These are phyloP conservation scores for Solanum tacnaense DNA, from an alignment of 257 asterid species.

Conservation along the genomic window DNA sequence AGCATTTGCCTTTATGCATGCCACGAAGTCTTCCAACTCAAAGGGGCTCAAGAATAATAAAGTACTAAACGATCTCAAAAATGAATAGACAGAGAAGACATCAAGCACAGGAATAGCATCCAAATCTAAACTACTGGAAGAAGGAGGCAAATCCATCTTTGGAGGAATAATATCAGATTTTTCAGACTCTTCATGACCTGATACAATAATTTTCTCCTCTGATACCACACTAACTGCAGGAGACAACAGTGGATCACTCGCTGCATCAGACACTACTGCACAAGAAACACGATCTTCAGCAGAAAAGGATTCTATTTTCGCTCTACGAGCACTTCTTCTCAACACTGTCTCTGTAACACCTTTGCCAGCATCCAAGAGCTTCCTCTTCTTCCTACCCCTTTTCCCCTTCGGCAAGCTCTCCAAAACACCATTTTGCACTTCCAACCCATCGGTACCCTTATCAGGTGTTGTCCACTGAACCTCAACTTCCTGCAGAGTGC, in stretches of 20 bases:
- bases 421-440: constrained; percentile 18
- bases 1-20: constrained; percentile 43
- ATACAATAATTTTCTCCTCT: constrained; percentile 29
- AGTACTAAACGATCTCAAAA: constrained; percentile 92
- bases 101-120: constrained; percentile 56
- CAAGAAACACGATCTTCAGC: constrained; percentile 27
- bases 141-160: constrained; percentile 62
- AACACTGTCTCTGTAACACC: constrained; percentile 46
- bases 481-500: constrained; percentile 7
- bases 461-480: neutral
- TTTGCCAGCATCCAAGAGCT: constrained; percentile 11
- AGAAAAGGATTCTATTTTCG: constrained; percentile 26
- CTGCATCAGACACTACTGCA: constrained; percentile 23
- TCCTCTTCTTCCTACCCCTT: constrained; percentile 55
- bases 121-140: constrained; percentile 52
- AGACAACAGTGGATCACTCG: constrained; percentile 30
- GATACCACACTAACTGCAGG: constrained; percentile 53
- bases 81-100: constrained; percentile 67
- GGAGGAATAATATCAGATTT: constrained; percentile 32
- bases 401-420: constrained; percentile 27
- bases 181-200: constrained; percentile 16
- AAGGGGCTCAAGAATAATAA: constrained; percentile 83
- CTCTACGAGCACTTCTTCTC: constrained; percentile 90
- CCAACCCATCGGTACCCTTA: constrained; percentile 6
- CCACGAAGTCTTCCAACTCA: constrained; percentile 69